phyloP scores from a whole-genome alignment of 1,284 basidiomycete species.

The Wolfiporia cocos region DNA sequence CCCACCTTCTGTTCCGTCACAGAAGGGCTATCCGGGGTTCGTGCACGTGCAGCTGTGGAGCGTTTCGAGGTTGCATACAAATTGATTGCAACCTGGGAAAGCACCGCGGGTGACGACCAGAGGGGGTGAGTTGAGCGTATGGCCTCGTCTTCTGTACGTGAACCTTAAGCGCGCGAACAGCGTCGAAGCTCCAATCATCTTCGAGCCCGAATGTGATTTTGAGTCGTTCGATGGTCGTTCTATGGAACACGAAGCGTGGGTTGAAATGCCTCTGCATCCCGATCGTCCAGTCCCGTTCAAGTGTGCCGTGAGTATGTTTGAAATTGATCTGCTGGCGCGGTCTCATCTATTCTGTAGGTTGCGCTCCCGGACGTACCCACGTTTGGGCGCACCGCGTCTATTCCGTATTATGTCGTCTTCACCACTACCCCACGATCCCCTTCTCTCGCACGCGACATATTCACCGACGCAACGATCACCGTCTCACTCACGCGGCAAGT shows the following conservation, averaged over 20 bases:
- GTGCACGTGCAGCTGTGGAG: constrained; percentile 34
- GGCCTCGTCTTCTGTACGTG: constrained; percentile 4
- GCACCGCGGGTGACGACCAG: constrained; percentile 37
- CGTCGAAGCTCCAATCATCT: constrained; percentile 55
- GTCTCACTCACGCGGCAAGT: constrained; percentile 56
- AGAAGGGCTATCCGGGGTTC: constrained; percentile 18
- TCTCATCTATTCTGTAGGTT: constrained; percentile 33
- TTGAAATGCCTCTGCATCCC: constrained; percentile 58
- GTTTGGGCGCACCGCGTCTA: constrained; percentile 49
- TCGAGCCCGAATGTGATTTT: constrained; percentile 54
- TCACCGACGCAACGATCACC: constrained; percentile 60
- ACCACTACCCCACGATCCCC: constrained; percentile 51
- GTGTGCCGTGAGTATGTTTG: constrained; percentile 47
- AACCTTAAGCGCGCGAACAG: constrained; percentile 27
- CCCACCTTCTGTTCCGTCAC: constrained; percentile 41
- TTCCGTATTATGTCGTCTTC: constrained; percentile 69
- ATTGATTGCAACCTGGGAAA: constrained; percentile 55
- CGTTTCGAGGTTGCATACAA: constrained; percentile 46
- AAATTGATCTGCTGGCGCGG: no score
- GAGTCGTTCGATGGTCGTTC: constrained; percentile 46
- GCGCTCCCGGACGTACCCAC: constrained; percentile 53
- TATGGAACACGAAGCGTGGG: constrained; percentile 45
- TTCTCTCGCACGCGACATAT: constrained; percentile 52
- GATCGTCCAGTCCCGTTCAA: constrained; percentile 58
- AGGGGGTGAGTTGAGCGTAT: constrained; percentile 38